Evolutionary conservation across 495 filamentous ascomycete genomes (phyloP), one percentile per base, ranked within the genome.

Genomic region (Penicillium robsamsonii): DNA sequence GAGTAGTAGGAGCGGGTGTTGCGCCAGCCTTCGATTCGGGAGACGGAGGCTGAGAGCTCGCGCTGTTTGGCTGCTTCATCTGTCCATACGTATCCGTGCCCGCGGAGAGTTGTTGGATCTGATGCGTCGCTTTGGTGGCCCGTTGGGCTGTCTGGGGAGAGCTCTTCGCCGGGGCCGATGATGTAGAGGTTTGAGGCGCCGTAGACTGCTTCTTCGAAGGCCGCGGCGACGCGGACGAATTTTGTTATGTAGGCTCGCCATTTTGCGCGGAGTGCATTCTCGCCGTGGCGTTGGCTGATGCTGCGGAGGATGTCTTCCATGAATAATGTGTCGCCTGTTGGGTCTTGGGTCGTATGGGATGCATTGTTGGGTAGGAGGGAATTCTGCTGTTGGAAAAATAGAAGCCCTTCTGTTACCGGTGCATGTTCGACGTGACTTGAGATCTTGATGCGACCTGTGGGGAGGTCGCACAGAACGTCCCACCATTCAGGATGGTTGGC

Each of bases 401-500:
- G 62, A 6, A 93, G 72, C 2, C 91, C 91, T 60, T 96, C 92
- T 0, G 90, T 96, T 18, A 91, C 69, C 1, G 86, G 83, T 1
- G 89, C 88, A 12, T 75, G 67, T 53, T 95, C 91, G 53, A 97
- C 89, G 59, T 83, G 83, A 65, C 75, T 86, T 63, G 88, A 95
- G 65, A 99, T 96, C 70, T 93, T 95, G 76, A 99, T 95, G 15
- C 91, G 84, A 29, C 94, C 94, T 2, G 86, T 92, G 4, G 91
- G 87, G 29, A 99, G 77, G 68, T 99, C 94, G 68, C 94, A 99
- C 15, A 99, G 80, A 8, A 99, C 70, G 71, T 99, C 94, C 94
- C 94, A 99, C 94, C 94, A 99, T 64, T 96, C 92, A 1, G 88
- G 88, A 63, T 97, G 93, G 62, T 92, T 84, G 57, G 92, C 91